Base-by-base conservation (phyloP, 768 basidiomycete genomes). In the Lactarius indigo region DNA sequence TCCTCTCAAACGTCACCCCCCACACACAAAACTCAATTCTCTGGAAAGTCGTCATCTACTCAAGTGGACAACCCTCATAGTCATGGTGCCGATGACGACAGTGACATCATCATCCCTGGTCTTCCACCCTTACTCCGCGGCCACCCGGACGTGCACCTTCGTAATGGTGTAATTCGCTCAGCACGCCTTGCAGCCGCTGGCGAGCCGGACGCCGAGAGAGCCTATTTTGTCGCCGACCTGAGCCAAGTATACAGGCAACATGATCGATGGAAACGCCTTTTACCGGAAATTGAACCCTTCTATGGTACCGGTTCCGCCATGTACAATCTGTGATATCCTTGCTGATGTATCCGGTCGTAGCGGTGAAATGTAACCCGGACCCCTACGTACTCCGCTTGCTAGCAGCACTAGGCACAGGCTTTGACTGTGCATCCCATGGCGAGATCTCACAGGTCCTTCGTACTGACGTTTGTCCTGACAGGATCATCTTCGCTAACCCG, bases 301-400 rank as follows among this genome's bases (percentile, higher is more conserved):
- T 98, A 96, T 77, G 96, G 94, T 94, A 69, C 65, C 88, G 79
- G 42, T 64, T 61, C 66, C 79, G 44, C 62, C 65, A 65, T 73
- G 73, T 61, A 74, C 75, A 67, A 75, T 66, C 54, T 52, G 26
- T 35, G 70, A 56, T 63, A 64, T 28, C 31, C 69, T 37, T 69
- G 91, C 95, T 68, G 87, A 97, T 68, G 58, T 37, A 35, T 71
- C 54, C 59, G 68, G 20, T 35, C 66, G 55, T 69, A 94, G 94
- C 97, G 66, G 87, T 98, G 74, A 99, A 99, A 80, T 97, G 94
- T 79, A 99, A 99, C 80, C 96, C 97, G 26, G 96, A 98, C 73
- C 94, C 95, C 4, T 93, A 93, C 73, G 88, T 99, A 64, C 82
- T 98, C 59, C 89, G 94, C 66, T 84, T 99, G 59, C 85, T 99